phyloP scores from a whole-genome alignment of 2,329 filamentous ascomycete genomes.

The Calonectria pteridis region DNA sequence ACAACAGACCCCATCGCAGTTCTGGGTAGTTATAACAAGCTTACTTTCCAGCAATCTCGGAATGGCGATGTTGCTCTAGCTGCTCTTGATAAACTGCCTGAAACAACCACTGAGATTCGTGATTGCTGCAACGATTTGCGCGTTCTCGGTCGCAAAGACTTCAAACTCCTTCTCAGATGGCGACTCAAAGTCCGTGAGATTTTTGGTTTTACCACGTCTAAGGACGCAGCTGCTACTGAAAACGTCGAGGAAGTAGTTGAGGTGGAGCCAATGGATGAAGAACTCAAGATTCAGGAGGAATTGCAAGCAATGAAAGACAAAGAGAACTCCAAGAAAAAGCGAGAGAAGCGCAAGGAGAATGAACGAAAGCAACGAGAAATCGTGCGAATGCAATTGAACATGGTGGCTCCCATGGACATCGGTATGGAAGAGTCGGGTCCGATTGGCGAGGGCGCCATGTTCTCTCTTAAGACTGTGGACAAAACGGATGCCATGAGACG shows the following conservation, averaged over 20 bases:
- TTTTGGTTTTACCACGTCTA: constrained; percentile 85
- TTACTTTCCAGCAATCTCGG: constrained; percentile 83
- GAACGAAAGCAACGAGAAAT: constrained; percentile 96
- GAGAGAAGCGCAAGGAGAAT: constrained; percentile 88
- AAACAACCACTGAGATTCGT: constrained; percentile 87
- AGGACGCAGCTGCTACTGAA: constrained; percentile 68
- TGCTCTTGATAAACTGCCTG: constrained; percentile 85
- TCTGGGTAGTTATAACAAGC: constrained; percentile 84
- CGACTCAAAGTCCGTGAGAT: constrained; percentile 88
- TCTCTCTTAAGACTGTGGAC: constrained; percentile 85
- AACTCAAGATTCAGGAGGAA: constrained; percentile 90
- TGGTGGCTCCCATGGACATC: constrained; percentile 96
- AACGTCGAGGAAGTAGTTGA: constrained; percentile 79
- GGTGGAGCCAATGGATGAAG: constrained; percentile 93
- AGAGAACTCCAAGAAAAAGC: constrained; percentile 81
- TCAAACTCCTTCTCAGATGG: constrained; percentile 91
- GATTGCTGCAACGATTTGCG: constrained; percentile 86
- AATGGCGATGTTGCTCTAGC: constrained; percentile 89
- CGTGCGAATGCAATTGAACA: constrained; percentile 96
- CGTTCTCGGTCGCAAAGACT: constrained; percentile 93
- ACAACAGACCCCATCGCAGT: constrained; percentile 94
- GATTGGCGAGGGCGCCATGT: constrained; percentile 85
- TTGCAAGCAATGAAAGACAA: constrained; percentile 85
- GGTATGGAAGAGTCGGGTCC: constrained; percentile 89
- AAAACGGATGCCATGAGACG: constrained; percentile 77